phyloP scores from a whole-genome alignment of 108 stramenopile species.

The Nitzschia putrida region DNA sequence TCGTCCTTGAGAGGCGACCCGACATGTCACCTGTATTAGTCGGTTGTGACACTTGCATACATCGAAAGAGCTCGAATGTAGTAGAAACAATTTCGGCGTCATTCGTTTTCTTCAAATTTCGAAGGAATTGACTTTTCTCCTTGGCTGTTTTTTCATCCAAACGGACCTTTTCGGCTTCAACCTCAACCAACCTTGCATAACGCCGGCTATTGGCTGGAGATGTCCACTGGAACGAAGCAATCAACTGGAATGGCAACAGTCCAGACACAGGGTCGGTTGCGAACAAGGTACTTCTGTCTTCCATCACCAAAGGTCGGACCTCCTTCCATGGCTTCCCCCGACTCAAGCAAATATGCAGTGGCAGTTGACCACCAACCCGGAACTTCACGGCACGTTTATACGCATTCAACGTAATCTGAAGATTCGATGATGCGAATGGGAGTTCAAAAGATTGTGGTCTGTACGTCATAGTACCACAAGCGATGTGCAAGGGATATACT shows the following conservation, averaged over 20 bases:
- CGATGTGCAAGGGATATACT: conserved; percentile 39
- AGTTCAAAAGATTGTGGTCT: conserved; percentile 32
- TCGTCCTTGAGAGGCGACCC: too few species aligned
- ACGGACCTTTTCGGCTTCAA: conserved; percentile 16
- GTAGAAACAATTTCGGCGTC: conserved; percentile 8
- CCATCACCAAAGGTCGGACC: conserved; percentile 16
- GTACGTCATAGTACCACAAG: conserved; percentile 27
- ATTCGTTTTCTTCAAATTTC: not conserved
- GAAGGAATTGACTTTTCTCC: conserved; percentile 10
- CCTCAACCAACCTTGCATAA: conserved; percentile 17
- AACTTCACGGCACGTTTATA: conserved; percentile 22
- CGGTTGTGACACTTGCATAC: too few species aligned
- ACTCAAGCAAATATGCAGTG: conserved; percentile 29
- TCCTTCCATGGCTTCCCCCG: conserved; percentile 39
- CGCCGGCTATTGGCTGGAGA: conserved; percentile 13
- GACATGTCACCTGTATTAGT: too few species aligned
- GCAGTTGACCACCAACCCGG: conserved; percentile 31
- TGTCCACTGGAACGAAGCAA: conserved; percentile 24
- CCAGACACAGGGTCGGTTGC: conserved; percentile 22
- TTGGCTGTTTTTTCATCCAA: conserved; percentile 16
- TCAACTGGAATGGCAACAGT: conserved; percentile 28
- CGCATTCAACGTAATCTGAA: conserved; percentile 50
- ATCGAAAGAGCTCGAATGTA: conserved; percentile 6
- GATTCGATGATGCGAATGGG: conserved; percentile 13
- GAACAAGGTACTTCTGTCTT: conserved; percentile 17